Conservation (phyloP, 805 yeast genomes). For the Wickerhamomyces mucosus region DNA sequence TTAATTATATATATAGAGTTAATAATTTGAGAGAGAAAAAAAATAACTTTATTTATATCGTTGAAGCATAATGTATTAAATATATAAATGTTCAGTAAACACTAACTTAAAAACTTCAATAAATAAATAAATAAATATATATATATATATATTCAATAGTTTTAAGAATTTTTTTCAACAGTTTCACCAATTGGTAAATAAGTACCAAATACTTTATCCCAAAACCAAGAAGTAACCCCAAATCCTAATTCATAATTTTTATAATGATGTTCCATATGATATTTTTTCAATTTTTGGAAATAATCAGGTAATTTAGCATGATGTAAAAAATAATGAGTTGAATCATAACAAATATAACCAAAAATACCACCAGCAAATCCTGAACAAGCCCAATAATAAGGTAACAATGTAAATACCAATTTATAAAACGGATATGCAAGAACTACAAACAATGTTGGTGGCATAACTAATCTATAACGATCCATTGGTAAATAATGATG, state of each 20-base stretch:
- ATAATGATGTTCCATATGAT: slow-evolving; percentile 96
- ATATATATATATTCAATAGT: too few relatives aligned
- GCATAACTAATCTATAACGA: slow-evolving; percentile 84
- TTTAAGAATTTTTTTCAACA: slow-evolving; percentile 9
- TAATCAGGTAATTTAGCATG: slow-evolving; percentile 74
- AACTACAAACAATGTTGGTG: slow-evolving; percentile 74
- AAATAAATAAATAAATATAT: too few relatives aligned
- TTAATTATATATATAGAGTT: too few relatives aligned
- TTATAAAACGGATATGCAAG: slow-evolving; percentile 75
- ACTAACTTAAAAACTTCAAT: too few relatives aligned
- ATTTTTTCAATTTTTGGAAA: slow-evolving; percentile 72
- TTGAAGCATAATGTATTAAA: too few relatives aligned
- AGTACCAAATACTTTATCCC: slow-evolving; percentile 91
- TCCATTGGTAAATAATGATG: slow-evolving; percentile 99
- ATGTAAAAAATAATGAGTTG: slow-evolving; percentile 90
- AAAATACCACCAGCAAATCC: slow-evolving; percentile 94
- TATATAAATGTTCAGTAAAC: too few relatives aligned
- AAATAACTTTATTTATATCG: too few relatives aligned
- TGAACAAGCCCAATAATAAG: slow-evolving; percentile 78
- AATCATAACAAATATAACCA: slow-evolving; percentile 88
- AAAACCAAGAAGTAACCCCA: slow-evolving; percentile 88
- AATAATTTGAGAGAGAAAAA: too few relatives aligned
- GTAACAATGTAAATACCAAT: slow-evolving; percentile 66
- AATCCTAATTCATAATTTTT: slow-evolving; percentile 94
- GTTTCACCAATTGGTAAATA: slow-evolving; percentile 36